phyloP scores from a whole-genome alignment of 495 filamentous ascomycete species.

The Hypoxylon lienhwacheense region DNA sequence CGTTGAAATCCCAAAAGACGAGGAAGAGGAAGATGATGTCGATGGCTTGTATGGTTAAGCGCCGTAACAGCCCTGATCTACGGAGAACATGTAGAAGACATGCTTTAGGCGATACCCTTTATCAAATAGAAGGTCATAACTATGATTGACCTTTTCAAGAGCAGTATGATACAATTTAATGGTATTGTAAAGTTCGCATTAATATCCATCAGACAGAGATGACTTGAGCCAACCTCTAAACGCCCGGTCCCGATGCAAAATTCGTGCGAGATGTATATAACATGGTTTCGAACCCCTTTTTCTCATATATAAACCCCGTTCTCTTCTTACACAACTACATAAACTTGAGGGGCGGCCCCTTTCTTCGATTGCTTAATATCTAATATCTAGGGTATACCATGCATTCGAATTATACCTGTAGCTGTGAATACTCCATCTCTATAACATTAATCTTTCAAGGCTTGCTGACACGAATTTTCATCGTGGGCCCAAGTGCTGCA shows the following conservation, averaged over 20 bases:
- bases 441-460: too few relatives aligned
- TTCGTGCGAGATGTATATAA: slow-evolving; percentile 8
- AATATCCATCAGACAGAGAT: background rate
- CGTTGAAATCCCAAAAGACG: slow-evolving; percentile 47
- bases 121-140: background rate
- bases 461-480: slow-evolving; percentile 14
- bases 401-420: too few relatives aligned
- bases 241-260: background rate
- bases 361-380: too few relatives aligned
- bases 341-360: too few relatives aligned
- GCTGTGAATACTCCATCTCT: too few relatives aligned
- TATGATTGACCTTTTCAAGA: background rate
- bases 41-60: slow-evolving; percentile 73
- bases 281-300: background rate
- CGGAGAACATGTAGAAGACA: background rate
- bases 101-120: slow-evolving; percentile 28
- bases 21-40: slow-evolving; percentile 67
- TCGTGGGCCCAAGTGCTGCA: slow-evolving; percentile 19
- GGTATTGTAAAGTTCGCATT: slow-evolving; percentile 5
- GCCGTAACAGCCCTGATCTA: background rate
- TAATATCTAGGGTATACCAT: too few relatives aligned
- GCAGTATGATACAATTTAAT: background rate
- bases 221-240: slow-evolving; percentile 1
- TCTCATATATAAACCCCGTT: background rate
- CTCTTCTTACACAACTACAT: background rate